Conservation (phyloP, 345 rosid species). For the Populus simonii region DNA sequence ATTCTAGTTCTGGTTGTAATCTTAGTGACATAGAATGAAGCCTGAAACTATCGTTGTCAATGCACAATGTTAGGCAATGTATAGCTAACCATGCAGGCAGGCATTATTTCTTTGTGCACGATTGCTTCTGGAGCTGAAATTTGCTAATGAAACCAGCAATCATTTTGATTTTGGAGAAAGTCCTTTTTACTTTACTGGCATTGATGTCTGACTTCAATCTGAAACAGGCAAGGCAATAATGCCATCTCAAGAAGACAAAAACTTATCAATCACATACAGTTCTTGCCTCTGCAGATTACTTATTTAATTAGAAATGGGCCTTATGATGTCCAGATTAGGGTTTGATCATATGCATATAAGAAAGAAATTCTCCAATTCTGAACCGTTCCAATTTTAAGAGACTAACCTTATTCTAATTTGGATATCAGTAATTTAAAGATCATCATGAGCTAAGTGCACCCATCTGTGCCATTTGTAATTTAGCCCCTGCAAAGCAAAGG, state of each 20-base stretch:
- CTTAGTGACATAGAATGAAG: not conserved
- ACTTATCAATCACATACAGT: not conserved
- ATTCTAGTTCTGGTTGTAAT: not conserved
- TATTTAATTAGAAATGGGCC: not conserved
- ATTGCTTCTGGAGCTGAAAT: constrained; percentile 5
- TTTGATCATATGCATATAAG: not conserved
- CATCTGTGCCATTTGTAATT: not conserved
- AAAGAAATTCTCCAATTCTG: not conserved
- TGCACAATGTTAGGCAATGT: not conserved
- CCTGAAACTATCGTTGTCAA: not conserved
- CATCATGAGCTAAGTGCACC: not conserved
- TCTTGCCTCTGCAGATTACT: not conserved
- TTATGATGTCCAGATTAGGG: not conserved
- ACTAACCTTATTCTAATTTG: not conserved
- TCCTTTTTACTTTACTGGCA: not conserved
- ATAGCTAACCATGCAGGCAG: not conserved
- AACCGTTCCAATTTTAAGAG: not conserved
- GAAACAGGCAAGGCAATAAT: not conserved
- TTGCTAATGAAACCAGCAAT: not conserved
- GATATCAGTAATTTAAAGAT: not conserved
- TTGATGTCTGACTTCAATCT: not conserved
- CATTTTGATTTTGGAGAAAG: not conserved
- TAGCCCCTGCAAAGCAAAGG: too few species aligned
- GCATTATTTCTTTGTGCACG: not conserved
- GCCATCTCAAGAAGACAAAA: not conserved